phyloP scores from a whole-genome alignment of 345 rosid genomes.

The Lumnitzera littorea region DNA sequence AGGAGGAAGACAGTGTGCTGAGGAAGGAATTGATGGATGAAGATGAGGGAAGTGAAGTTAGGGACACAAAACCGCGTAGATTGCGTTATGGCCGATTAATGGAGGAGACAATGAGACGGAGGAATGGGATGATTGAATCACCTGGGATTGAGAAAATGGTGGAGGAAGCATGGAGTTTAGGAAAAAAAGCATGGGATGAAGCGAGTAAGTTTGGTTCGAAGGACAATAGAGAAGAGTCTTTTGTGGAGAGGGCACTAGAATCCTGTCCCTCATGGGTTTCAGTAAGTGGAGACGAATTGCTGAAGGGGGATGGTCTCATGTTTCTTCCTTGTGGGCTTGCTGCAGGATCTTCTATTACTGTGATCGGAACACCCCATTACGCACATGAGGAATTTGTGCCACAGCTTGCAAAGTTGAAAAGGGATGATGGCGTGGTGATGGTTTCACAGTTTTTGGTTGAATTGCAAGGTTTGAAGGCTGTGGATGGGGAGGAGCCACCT shows the following conservation, averaged over 20 bases:
- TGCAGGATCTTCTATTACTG: slow-evolving; percentile 87
- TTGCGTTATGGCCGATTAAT: slow-evolving; percentile 69
- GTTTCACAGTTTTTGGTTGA: slow-evolving; percentile 97
- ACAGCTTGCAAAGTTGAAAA: slow-evolving; percentile 46
- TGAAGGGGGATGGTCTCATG: slow-evolving; percentile 52
- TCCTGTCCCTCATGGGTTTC: slow-evolving; percentile 88
- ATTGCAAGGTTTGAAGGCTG: slow-evolving; percentile 83
- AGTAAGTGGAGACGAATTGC: slow-evolving; percentile 58
- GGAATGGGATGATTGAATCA: slow-evolving; percentile 53
- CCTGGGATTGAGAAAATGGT: slow-evolving; percentile 78
- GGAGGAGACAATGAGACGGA: slow-evolving; percentile 63
- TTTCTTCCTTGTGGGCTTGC: slow-evolving; percentile 95
- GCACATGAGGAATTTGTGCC: slow-evolving; percentile 88
- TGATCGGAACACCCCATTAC: slow-evolving; percentile 82
- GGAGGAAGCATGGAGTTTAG: slow-evolving; percentile 90
- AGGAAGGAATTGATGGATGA: slow-evolving; percentile 28
- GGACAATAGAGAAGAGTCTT: slow-evolving; percentile 29
- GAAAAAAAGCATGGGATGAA: slow-evolving; percentile 90
- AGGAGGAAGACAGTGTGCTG: slow-evolving; percentile 46
- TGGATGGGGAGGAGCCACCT: slow-evolving; percentile 94
- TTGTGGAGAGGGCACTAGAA: slow-evolving; percentile 38
- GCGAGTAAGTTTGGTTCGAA: slow-evolving; percentile 41
- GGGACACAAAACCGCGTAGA: slow-evolving; percentile 39
- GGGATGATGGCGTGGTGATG: slow-evolving; percentile 49
- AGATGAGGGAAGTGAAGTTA: slow-evolving; percentile 21